Percentiles rank a stretch among this genome's conserved stretches.
phyloP scores from a whole-genome alignment of 1,284 basidiomycete genomes.

The Trichosporon faecale region DNA sequence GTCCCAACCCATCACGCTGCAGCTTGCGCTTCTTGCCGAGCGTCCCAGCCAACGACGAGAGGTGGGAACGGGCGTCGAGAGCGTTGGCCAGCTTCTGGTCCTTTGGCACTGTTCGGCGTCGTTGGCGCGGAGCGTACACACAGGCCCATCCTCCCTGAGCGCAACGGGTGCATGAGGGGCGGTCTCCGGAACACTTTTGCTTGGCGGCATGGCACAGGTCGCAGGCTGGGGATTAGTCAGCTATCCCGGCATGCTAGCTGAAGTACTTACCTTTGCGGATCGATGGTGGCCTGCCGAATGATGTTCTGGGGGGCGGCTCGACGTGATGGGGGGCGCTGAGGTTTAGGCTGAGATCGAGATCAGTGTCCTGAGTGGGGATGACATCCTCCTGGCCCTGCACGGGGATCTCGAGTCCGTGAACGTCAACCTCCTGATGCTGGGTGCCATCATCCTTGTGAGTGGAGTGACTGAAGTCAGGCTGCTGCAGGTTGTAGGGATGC shows the following conservation, averaged over 20 bases:
- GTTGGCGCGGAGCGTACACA: constrained; percentile 49
- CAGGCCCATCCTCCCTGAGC: constrained; percentile 48
- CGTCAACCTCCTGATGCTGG: constrained; percentile 22
- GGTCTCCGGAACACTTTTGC: constrained; percentile 52
- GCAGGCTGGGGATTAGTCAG: constrained; percentile 36
- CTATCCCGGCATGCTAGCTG: background rate
- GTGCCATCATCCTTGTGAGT: constrained; percentile 28
- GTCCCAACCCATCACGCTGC: constrained; percentile 29
- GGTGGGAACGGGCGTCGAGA: constrained; percentile 21
- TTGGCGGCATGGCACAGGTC: constrained; percentile 51
- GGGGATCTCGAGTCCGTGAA: constrained; percentile 26
- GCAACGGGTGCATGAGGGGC: constrained; percentile 49
- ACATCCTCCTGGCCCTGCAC: constrained; percentile 23
- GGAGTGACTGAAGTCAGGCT: constrained; percentile 42
- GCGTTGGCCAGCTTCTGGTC: constrained; percentile 35
- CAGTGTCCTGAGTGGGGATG: constrained; percentile 20
- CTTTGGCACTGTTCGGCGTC: constrained; percentile 49
- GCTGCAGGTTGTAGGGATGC: constrained; percentile 41
- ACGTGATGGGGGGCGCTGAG: constrained; percentile 21
- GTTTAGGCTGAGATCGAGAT: constrained; percentile 36
- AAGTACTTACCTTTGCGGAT: constrained; percentile 43
- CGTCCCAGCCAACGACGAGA: background rate
- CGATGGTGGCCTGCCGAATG: constrained; percentile 41
- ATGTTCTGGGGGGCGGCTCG: constrained; percentile 10
- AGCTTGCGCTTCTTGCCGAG: constrained; percentile 47